Conservation (phyloP, 495 filamentous ascomycete species). For the Baudoinia panamericana region DNA sequence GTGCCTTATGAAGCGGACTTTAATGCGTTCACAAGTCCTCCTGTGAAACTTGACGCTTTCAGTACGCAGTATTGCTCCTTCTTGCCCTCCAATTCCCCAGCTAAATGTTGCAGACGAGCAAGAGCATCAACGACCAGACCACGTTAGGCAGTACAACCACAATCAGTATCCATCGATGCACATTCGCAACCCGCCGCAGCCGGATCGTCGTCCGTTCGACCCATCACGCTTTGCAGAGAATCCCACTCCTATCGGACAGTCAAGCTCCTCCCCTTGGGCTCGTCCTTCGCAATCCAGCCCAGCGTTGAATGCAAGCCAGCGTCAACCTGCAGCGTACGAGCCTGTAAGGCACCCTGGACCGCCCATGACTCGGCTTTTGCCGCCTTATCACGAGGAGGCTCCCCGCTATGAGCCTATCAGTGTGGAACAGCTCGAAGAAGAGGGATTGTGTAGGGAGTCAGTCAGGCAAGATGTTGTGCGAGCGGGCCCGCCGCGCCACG, state of each 20-base stretch:
- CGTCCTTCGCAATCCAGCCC: constrained; percentile 26
- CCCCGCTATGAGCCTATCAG: constrained; percentile 5
- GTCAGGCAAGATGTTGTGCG: too few species aligned
- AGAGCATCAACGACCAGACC: constrained; percentile 18
- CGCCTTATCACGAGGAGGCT: background rate
- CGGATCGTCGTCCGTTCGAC: constrained; percentile 2
- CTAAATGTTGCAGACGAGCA: constrained; percentile 21
- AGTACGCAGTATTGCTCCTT: too few species aligned
- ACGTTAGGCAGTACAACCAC: too few species aligned
- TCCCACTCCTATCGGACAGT: background rate
- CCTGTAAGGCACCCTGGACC: background rate
- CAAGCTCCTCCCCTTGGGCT: constrained; percentile 10
- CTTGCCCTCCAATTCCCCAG: constrained; percentile 7
- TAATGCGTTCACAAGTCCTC: too few species aligned
- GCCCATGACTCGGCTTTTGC: background rate
- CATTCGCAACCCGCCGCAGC: too few species aligned
- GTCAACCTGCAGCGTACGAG: constrained; percentile 8
- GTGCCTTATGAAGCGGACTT: too few species aligned
- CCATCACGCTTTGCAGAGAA: constrained; percentile 9
- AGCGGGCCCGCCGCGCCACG: too few species aligned
- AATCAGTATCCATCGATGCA: too few species aligned
- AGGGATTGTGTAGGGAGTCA: constrained; percentile 1
- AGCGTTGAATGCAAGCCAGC: constrained; percentile 26
- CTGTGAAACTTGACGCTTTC: constrained; percentile 35
- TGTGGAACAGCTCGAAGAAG: constrained; percentile 8